phyloP scores from a whole-genome alignment of 805 yeast species.

The Scheffersomyces amazonensis region DNA sequence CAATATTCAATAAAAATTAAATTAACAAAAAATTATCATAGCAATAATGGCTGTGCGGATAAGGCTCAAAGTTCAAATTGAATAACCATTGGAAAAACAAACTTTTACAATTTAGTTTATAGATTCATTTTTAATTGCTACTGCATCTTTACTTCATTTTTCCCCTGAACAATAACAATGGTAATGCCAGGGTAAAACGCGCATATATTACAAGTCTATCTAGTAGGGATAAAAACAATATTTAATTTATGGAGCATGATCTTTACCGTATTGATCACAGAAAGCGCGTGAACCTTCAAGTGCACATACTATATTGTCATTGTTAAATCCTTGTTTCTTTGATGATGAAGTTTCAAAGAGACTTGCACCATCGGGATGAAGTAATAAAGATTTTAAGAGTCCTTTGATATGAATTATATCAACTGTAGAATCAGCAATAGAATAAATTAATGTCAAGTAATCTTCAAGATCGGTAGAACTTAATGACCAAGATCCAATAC shows the following conservation, averaged over 20 bases:
- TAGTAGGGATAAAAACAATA: too few species aligned
- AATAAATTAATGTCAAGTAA: conserved; percentile 27
- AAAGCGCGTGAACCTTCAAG: conserved; percentile 20
- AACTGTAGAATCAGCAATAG: conserved; percentile 34
- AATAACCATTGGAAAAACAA: too few species aligned
- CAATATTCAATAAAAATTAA: too few species aligned
- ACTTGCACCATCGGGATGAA: conserved; percentile 2
- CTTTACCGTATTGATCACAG: conserved; percentile 25
- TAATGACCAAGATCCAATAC: conserved; percentile 24
- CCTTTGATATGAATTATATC: conserved; percentile 31
- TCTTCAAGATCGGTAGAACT: conserved; percentile 12
- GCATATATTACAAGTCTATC: too few species aligned
- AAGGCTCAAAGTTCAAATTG: too few species aligned
- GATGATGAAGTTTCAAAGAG: neutral
- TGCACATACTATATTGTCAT: conserved; percentile 28
- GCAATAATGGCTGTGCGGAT: too few species aligned
- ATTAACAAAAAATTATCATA: too few species aligned
- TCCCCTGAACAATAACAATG: too few species aligned
- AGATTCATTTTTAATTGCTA: too few species aligned
- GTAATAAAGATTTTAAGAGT: conserved; percentile 13
- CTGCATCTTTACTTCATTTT: too few species aligned
- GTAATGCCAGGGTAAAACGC: too few species aligned
- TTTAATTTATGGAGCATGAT: neutral
- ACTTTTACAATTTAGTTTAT: too few species aligned
- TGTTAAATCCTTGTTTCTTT: conserved; percentile 13